Evolutionary conservation across 2,329 filamentous ascomycete genomes (phyloP), one percentile per base, ranked within the genome.

Genomic region (Aspergillus phoenicis): DNA sequence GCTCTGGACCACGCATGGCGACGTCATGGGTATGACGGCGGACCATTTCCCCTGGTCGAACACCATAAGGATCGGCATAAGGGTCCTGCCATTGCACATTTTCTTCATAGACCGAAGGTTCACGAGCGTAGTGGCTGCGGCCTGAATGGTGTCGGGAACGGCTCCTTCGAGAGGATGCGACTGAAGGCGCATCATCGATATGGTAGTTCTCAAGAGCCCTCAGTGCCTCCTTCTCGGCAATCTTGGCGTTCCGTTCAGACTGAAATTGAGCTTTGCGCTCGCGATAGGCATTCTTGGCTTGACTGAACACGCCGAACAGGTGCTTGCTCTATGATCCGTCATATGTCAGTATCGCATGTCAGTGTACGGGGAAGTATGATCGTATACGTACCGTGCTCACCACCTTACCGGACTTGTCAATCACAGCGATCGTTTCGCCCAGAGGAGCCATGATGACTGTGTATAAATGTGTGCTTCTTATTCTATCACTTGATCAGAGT

Each of bases 361-460:
- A 11, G 4, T 3, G 24, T 8, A n/a, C 24, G 13, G 6, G 11
- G 4, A 17, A 26, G 15, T 39, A 11, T 28, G 30, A 22, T 38
- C 56, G 49, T 45, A 57, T 65, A 82, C 89, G 76, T 83, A 93
- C 91, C 62, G 89, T 95, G 83, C 89, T 93, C 69, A 97, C 91
- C 54, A 96, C 88, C 80, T 96, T 96, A 71, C 92, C 92, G 60
- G 91, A 95, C 76, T 87, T 93, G 81, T 96, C 95, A 78, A 96
- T 89, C 71, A 96, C 91, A 67, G 91, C 93, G 68, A 97, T 88
- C 53, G 91, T 94, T 78, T 96, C 89, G 64, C 84, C 73, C 45
- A 75, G 61, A 22, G 71, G 71, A 49, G 71, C 65, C 71, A 77
- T 75, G 60, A 30, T 61, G 55, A 26, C 28, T 43, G 39, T 15